These are phyloP conservation scores for Sporothrix brasiliensis DNA, from an alignment of 2,329 filamentous ascomycete genomes.

Conservation along the genomic window DNA sequence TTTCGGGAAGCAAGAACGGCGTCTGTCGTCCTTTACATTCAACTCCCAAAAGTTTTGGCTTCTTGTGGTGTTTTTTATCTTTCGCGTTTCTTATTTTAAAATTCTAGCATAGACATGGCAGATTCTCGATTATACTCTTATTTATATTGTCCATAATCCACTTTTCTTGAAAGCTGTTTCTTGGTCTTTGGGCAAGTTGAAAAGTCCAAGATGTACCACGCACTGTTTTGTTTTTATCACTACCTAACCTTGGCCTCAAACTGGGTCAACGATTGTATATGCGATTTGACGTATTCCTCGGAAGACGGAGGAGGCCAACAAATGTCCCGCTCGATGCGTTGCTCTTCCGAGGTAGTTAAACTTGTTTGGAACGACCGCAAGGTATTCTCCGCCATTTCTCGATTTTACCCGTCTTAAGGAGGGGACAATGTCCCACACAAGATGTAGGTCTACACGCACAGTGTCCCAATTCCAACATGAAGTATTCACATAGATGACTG, in stretches of 20 bases:
- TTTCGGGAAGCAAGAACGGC: background rate
- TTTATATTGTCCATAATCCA: background rate
- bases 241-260: background rate
- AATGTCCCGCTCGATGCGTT: background rate
- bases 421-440: background rate
- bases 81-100: background rate
- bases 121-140: background rate
- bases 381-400: slow-evolving; percentile 4
- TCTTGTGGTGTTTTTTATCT: background rate
- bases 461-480: too few species aligned
- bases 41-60: background rate
- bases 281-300: too few species aligned
- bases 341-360: background rate
- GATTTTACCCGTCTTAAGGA: background rate
- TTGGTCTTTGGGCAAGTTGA: background rate
- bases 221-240: background rate
- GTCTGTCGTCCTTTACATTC: background rate
- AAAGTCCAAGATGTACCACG: background rate
- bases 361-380: background rate
- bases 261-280: background rate
- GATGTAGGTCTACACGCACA: background rate
- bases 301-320: background rate
- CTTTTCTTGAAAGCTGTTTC: background rate
- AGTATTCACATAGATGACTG: too few species aligned
- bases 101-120: slow-evolving; percentile 5